Evolutionary conservation across 2,329 filamentous ascomycete species (phyloP), one percentile per base, ranked within the genome.

Genomic region (Trichoderma asperellum): DNA sequence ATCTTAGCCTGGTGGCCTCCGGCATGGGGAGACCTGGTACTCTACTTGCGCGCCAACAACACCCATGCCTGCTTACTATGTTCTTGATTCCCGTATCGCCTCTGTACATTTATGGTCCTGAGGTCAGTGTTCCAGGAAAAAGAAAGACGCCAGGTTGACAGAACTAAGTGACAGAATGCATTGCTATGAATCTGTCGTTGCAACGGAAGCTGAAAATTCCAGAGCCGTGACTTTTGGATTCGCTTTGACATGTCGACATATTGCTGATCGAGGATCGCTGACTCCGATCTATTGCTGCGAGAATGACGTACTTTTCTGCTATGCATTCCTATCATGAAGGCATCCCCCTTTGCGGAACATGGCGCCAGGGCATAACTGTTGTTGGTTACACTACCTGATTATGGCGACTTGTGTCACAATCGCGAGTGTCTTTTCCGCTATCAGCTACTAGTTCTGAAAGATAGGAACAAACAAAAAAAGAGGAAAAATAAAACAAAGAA

Each of bases 211-310:
- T 66, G 56, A 62, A 55, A 61, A 21, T 35, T 67, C 37, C 68
- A 43, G 57, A 57, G 68, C 40, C 52, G 57, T 70, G 63, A 70
- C 35, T 57, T 70, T 70, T 70, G 68, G 68, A 63, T 35, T 67
- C 53, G 52, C 63, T 58, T 63, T 68, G 68, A 70, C 64, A 58
- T 70, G 58, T 53, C 55, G 58, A 58, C 24, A 63, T 40, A 43
- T 35, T 56, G 35, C 55, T 66, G 43, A 55, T 59, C 61, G 34
- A 47, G 43, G 49, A 59, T 68, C 58, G 35, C 29, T 56, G 35
- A 57, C 59, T 34, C 27, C 52, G 53, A 64, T 53, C 35, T 40
- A 60, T 35, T 60, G 47, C 61, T 53, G 53, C 68, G 55, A 58
- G 61, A 55, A 24, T 66, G 68, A 60, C 68, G 55, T 66, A 60